Base-by-base conservation (phyloP, 2,329 filamentous ascomycete species). In the Beauveria varroae region DNA sequence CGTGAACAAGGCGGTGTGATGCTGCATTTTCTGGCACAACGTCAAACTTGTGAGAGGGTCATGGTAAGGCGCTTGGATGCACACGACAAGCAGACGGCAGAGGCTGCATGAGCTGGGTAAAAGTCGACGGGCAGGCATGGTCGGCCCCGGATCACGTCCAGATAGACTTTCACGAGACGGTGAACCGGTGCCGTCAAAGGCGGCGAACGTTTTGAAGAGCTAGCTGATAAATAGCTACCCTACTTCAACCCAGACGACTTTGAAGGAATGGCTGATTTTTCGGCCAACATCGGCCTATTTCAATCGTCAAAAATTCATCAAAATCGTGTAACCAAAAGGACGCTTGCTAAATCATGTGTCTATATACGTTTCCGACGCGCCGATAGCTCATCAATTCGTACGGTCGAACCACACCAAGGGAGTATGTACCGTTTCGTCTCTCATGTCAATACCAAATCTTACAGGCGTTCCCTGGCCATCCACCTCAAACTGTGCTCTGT, bases 21-120 rank as follows among this genome's bases (percentile, higher is more conserved):
- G 50, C 9, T 24, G 8, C 9, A 8, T 24, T 18, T 12, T 40
- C 50, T 20, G 66, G 69, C 16, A 68, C 69, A 20, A 20, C 68
- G 74, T 18, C 68, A 71, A 34, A 74, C 75, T 16, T 79, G 75
- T 63, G 75, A 78, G 66, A 69, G 66, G 69, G 79, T 46, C 78
- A 80, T 63, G 70, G 72, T 20, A 79, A 81, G 44, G 80, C 81
- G 66, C 69, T 80, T 14, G 72, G 73, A 67, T 81, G 78, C 56
- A 74, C 75, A 5, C 78, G 77, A 58, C 69, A 72, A 30, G 62
- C 70, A 0, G 73, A 73, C 0, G 70, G 70, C 30, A 60, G 67
- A 6, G 66, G 67, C 12, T 81, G 78, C 64, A 69, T 70, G 9
- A 73, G 78, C 34, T 81, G 78, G 63, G 64, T 69, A 24, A 79